phyloP scores from a whole-genome alignment of 2,329 filamentous ascomycete species.

The Hypomyces rosellus region DNA sequence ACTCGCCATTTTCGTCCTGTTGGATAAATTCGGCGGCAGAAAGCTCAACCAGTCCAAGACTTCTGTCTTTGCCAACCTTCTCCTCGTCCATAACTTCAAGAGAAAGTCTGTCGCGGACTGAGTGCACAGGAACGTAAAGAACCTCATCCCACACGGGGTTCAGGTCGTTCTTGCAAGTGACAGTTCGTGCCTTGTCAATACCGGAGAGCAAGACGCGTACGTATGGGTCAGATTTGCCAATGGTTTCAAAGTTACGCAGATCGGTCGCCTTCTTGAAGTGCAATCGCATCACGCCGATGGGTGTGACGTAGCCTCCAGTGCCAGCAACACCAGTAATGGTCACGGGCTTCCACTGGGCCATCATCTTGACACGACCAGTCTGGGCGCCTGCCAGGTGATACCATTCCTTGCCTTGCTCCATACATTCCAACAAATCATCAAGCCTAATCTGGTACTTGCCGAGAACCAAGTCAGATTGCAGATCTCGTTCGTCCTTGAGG shows the following conservation, averaged over 20 bases:
- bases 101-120: slow-evolving; percentile 70
- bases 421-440: slow-evolving; percentile 85
- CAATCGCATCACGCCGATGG: slow-evolving; percentile 90
- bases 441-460: slow-evolving; percentile 94
- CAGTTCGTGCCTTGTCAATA: slow-evolving; percentile 83
- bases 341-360: slow-evolving; percentile 91
- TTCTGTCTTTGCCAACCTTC: slow-evolving; percentile 83
- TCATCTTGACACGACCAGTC: slow-evolving; percentile 82
- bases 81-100: slow-evolving; percentile 97
- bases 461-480: slow-evolving; percentile 74
- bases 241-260: slow-evolving; percentile 85
- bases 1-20: slow-evolving; percentile 75
- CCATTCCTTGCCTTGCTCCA: slow-evolving; percentile 93
- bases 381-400: slow-evolving; percentile 79
- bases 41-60: slow-evolving; percentile 75
- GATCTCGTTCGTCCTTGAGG: slow-evolving; percentile 90
- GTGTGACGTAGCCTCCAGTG: slow-evolving; percentile 84
- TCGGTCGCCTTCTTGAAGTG: slow-evolving; percentile 81
- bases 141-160: slow-evolving; percentile 96
- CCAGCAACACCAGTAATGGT: slow-evolving; percentile 73
- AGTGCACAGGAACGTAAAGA: slow-evolving; percentile 87
- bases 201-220: slow-evolving; percentile 83
- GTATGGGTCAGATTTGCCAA: slow-evolving; percentile 97
- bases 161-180: slow-evolving; percentile 93
- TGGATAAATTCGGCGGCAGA: slow-evolving; percentile 70